Conservation (phyloP, 768 basidiomycete species). For the Termitomyces sp. region DNA sequence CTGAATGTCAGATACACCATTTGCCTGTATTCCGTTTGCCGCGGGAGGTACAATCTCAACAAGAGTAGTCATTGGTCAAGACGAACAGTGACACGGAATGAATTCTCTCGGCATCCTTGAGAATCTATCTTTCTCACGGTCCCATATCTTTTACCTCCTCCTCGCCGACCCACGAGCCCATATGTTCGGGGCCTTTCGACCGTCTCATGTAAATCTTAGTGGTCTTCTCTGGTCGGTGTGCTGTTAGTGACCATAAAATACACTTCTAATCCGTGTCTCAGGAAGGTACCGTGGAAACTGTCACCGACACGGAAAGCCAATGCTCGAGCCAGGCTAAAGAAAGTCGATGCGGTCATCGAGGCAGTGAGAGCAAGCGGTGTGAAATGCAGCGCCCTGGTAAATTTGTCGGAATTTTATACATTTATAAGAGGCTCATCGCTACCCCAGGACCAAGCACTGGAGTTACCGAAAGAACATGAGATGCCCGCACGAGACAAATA, state of each 20-base stretch:
- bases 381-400: constrained; percentile 67
- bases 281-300: constrained; percentile 94
- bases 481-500: constrained; percentile 95
- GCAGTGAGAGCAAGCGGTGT: constrained; percentile 81
- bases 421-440: not conserved
- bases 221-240: constrained; percentile 82
- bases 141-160: constrained; percentile 16
- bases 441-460: constrained; percentile 60
- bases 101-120: constrained; percentile 8
- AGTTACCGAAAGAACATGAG: constrained; percentile 88
- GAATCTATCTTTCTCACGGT: constrained; percentile 24
- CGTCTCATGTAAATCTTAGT: constrained; percentile 54
- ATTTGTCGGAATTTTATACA: constrained; percentile 20
- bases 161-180: constrained; percentile 10
- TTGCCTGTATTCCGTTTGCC: constrained; percentile 33
- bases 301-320: constrained; percentile 91
- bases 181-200: constrained; percentile 88
- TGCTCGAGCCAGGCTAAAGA: constrained; percentile 81
- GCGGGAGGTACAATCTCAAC: constrained; percentile 21
- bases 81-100: constrained; percentile 12
- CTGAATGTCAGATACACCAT: constrained; percentile 35
- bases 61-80: constrained; percentile 41
- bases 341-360: constrained; percentile 90
- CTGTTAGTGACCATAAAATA: not conserved
- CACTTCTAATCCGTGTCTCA: constrained; percentile 25